Percentiles rank a stretch among this genome's conserved stretches.
These are phyloP conservation scores for Nothophoma quercina DNA, from an alignment of 2,329 filamentous ascomycete genomes.

Conservation along the genomic window DNA sequence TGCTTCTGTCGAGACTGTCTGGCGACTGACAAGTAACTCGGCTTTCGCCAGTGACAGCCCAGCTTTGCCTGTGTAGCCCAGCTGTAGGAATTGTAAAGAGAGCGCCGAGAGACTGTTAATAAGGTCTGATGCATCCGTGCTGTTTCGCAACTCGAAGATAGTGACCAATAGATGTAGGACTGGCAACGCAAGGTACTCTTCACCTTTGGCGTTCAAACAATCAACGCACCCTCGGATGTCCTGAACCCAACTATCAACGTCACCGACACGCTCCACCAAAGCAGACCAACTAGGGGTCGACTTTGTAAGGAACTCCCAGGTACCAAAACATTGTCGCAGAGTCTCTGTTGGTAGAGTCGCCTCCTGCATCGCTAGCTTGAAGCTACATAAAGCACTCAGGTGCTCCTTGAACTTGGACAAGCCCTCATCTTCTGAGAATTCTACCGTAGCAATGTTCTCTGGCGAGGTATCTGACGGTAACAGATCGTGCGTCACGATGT, in stretches of 20 bases:
- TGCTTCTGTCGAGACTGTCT: constrained; percentile 54
- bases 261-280: constrained; percentile 58
- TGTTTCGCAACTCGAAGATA: constrained; percentile 56
- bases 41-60: constrained; percentile 65
- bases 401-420: constrained; percentile 46
- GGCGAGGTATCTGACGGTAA: constrained; percentile 1
- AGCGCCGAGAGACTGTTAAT: constrained; percentile 56
- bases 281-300: constrained; percentile 43
- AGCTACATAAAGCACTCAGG: constrained; percentile 44
- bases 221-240: constrained; percentile 63
- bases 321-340: constrained; percentile 42
- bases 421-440: constrained; percentile 40
- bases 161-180: constrained; percentile 59
- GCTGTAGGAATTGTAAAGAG: constrained; percentile 63
- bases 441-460: background rate
- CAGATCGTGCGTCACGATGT: constrained; percentile 55
- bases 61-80: constrained; percentile 69
- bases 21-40: constrained; percentile 56
- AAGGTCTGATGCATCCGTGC: constrained; percentile 47
- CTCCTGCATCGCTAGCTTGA: constrained; percentile 55
- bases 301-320: constrained; percentile 51
- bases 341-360: constrained; percentile 27
- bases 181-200: constrained; percentile 58
- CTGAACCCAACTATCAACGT: constrained; percentile 57
- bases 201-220: constrained; percentile 65